Evolutionary conservation across 768 basidiomycete genomes (phyloP), one percentile per base, ranked within the genome.

Genomic region (Boletus edulis): DNA sequence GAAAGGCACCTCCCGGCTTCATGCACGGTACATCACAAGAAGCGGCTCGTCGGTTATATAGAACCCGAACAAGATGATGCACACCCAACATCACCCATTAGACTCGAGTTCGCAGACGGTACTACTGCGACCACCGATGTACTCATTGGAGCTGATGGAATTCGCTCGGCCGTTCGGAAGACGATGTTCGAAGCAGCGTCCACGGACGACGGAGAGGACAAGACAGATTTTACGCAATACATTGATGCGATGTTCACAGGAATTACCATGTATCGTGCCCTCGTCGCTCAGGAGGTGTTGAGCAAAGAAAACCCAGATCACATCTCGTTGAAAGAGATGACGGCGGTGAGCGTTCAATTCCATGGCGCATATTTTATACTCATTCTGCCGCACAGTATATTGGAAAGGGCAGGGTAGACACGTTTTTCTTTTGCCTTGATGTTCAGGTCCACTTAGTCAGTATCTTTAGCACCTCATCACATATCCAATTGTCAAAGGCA

Each of bases 91-190:
- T 61, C 37, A 6, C 27, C 51, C 0, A 59, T 60, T 13, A 41
- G 13, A 15, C 56, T 65, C 2, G 29, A 49, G 3, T 65, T 65
- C 9, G 32, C 61, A 1, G 61, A 65, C 27, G 57, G 60, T 7
- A 60, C 57, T 1, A 51, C 20, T 2, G 51, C 71, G 11, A 67
- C 61, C 29, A 68, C 78, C 10, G 74, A 81, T 47, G 58, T 81
- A 15, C 72, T 80, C 5, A 56, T 80, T 44, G 80, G 78, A 4
- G 76, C 76, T 39, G 79, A 80, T 56, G 80, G 80, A 4, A 69
- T 81, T 20, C 69, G 63, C 15, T 71, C 67, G 1, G 45, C 49
- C 2, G 63, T 67, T 22, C 71, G 70, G 31, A 63, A 57, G 31
- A 51, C 50, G 1, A 61, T 71, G 56, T 62, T 67, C 17, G 63